Base-by-base conservation (phyloP, 805 yeast species). In the Starmerella bombi region DNA sequence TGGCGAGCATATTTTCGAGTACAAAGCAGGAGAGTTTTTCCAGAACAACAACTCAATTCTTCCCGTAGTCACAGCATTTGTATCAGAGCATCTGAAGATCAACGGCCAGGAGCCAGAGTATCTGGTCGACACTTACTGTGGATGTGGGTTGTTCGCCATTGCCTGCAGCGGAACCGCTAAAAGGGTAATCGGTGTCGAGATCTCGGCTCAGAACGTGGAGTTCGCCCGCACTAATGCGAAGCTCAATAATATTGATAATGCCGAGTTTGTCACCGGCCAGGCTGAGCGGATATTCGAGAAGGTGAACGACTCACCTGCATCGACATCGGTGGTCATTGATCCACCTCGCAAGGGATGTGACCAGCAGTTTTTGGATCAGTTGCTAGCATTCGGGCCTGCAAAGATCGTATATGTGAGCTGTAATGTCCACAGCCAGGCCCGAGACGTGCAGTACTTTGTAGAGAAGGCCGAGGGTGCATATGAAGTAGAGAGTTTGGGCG, bases 271-370 rank as follows among this genome's bases (percentile, higher is more conserved):
- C 28, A 83, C 76, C 21, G 98, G 97, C 25, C 82, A 85, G 57
- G 97, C 97, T 2, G 95, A 86, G 59, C 72, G 75, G 59, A 77
- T 91, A 44, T 91, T 91, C 59, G 80, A 71, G 37, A 74, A 74
- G 42, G 63, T 62, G 22, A 44, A 48, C 46, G 74, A 84, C 3
- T 93, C 94, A 6, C 67, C 72, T 29, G 73, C 70, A 34, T 65
- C 76, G 51, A 91, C 97, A 0, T 75, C 94, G 9, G 91, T 91
- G 28, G 85, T 91, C 43, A 71, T 91, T 54, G 98, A 91, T 60
- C 98, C 98, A 3, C 94, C 97, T 32, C 75, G 98, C 59, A 91
- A 88, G 60, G 98, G 98, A 2, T 88, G 97, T 60, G 96, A 86
- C 59, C 80, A 76, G 38, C 74, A 75, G 8, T 91, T 91, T 56